phyloP scores from a whole-genome alignment of 345 rosid genomes.

The Reutealis trisperma region DNA sequence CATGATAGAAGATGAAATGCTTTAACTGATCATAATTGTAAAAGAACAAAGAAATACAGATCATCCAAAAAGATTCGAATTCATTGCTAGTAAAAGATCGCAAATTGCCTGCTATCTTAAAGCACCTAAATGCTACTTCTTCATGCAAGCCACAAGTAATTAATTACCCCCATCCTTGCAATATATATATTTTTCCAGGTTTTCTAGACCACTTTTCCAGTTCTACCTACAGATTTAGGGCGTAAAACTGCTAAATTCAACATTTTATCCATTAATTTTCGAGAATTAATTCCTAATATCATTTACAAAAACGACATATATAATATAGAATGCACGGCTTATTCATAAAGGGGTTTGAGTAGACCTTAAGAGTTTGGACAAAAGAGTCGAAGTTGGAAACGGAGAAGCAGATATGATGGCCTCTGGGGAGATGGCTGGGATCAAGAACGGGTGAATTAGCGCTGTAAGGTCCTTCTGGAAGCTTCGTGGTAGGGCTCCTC shows the following conservation, averaged over 20 bases:
- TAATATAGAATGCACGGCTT: neutral
- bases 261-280: neutral
- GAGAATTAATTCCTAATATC: neutral
- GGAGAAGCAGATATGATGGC: conserved; percentile 84
- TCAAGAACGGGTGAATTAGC: conserved; percentile 54
- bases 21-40: neutral
- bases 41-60: neutral
- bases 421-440: conserved; percentile 72
- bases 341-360: neutral
- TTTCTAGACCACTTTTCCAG: neutral
- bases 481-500: conserved; percentile 58
- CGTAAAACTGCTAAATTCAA: neutral
- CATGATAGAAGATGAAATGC: neutral
- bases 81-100: neutral
- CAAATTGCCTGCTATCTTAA: neutral
- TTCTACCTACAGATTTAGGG: neutral
- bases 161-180: neutral
- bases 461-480: conserved; percentile 88
- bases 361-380: conserved; percentile 63
- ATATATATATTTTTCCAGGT: neutral
- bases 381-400: conserved; percentile 75
- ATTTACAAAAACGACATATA: neutral
- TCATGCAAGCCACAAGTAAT: neutral
- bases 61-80: neutral
- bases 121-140: neutral